Percentiles rank a stretch among this genome's conserved stretches.
These are phyloP conservation scores for Penicillium egyptiacum DNA, from an alignment of 495 filamentous ascomycete genomes.

Conservation along the genomic window DNA sequence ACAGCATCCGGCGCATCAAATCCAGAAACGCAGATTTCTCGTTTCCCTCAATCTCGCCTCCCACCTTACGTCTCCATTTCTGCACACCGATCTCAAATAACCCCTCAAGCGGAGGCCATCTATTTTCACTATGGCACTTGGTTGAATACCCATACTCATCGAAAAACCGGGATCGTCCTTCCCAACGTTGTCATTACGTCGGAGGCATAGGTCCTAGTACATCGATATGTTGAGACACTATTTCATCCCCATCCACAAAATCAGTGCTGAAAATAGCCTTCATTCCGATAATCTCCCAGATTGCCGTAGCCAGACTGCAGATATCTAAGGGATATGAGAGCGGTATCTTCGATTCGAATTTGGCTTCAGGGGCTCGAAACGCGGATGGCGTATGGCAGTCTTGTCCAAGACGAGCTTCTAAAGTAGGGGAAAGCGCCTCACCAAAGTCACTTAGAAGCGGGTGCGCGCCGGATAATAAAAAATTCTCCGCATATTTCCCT, in stretches of 20 bases:
- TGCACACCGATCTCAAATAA: too few relatives aligned
- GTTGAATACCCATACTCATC: too few relatives aligned
- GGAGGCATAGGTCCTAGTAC: conserved; percentile 36
- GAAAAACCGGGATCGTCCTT: too few relatives aligned
- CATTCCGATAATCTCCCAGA: conserved; percentile 43
- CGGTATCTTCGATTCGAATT: conserved; percentile 28
- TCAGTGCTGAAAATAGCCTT: conserved; percentile 35
- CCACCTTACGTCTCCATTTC: too few relatives aligned
- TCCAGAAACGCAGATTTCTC: too few relatives aligned
- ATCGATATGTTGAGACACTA: conserved; percentile 31
- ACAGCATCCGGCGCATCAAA: too few relatives aligned
- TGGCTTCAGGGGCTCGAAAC: conserved; percentile 34
- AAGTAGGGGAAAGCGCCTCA: conserved; percentile 31
- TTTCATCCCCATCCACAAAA: conserved; percentile 26
- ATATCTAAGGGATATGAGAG: conserved; percentile 37
- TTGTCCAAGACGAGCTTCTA: conserved; percentile 24
- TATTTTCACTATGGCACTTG: too few relatives aligned
- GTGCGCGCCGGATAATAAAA: conserved; percentile 28
- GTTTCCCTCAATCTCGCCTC: too few relatives aligned
- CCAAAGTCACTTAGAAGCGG: conserved; percentile 37
- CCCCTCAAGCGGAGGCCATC: too few relatives aligned
- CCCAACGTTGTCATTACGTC: too few relatives aligned
- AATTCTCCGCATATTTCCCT: conserved; percentile 31
- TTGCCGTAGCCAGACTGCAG: conserved; percentile 36
- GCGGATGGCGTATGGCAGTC: conserved; percentile 35